Percentiles rank a stretch among this genome's conserved stretches.
Evolutionary conservation across 768 basidiomycete genomes (phyloP).

Genomic region (Pulveroboletus sp.): DNA sequence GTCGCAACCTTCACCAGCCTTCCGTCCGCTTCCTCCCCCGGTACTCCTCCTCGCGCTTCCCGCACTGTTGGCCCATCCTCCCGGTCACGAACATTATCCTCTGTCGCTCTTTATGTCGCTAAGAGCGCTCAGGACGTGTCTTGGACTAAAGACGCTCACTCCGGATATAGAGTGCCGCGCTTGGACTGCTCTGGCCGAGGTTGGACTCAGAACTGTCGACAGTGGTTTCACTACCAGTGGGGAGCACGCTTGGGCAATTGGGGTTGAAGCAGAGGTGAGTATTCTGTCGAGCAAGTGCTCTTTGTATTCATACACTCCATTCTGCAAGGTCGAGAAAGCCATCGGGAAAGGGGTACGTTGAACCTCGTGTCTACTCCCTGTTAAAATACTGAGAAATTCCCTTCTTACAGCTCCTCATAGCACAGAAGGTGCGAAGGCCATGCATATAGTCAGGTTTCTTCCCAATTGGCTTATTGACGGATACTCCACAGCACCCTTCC

Average conservation of each 20-base stretch:
- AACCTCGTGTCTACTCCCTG: not conserved
- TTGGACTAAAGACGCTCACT: constrained; percentile 45
- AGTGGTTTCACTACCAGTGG: constrained; percentile 38
- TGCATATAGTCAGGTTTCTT: constrained; percentile 5
- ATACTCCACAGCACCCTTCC: constrained; percentile 50
- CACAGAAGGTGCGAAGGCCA: constrained; percentile 49
- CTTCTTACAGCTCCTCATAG: constrained; percentile 41
- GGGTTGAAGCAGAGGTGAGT: constrained; percentile 51
- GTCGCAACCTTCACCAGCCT: not conserved
- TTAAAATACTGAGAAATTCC: not conserved
- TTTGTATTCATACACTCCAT: not conserved
- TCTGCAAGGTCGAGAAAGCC: constrained; percentile 51
- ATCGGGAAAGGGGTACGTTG: constrained; percentile 63
- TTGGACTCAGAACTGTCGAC: constrained; percentile 54
- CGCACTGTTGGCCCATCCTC: constrained; percentile 56
- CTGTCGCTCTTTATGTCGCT: constrained; percentile 54
- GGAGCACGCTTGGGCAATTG: constrained; percentile 43
- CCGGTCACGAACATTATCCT: constrained; percentile 51
- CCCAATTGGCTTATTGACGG: constrained; percentile 2
- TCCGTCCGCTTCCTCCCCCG: constrained; percentile 37
- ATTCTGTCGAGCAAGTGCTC: not conserved
- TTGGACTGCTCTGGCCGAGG: constrained; percentile 64
- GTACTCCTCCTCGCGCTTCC: constrained; percentile 61
- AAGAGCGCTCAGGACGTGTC: constrained; percentile 51
- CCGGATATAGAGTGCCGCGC: constrained; percentile 63